Evolutionary conservation across 768 basidiomycete species (phyloP).

Genomic region (Psilocybe tampanensis): DNA sequence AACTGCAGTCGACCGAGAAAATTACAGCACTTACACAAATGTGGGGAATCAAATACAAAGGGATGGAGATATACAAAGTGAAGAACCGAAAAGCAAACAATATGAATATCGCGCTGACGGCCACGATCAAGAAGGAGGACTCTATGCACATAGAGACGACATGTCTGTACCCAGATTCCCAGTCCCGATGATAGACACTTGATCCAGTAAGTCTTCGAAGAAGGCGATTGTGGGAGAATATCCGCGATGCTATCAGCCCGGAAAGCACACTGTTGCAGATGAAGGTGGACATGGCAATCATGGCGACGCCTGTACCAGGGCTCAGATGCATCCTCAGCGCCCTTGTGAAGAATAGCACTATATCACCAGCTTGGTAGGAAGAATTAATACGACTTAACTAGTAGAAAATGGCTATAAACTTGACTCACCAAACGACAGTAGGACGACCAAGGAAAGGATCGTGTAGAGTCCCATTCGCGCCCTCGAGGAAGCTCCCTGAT

Average conservation of each 20-base stretch:
- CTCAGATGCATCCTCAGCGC: not conserved
- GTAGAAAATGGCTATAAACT: not conserved
- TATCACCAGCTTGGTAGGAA: not conserved
- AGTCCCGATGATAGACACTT: not conserved
- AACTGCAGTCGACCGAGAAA: not conserved
- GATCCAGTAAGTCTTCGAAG: not conserved
- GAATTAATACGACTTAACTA: not conserved
- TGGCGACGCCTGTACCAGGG: not conserved
- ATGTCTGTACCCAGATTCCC: not conserved
- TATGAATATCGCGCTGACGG: not conserved
- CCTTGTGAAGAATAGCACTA: not conserved
- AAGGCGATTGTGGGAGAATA: not conserved
- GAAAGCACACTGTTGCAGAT: not conserved
- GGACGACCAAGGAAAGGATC: not conserved
- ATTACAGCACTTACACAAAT: conserved; percentile 1
- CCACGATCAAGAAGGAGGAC: conserved; percentile 1
- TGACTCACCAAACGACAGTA: not conserved
- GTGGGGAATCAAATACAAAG: conserved; percentile 1
- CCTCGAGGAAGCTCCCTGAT: not conserved
- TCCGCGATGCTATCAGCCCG: not conserved
- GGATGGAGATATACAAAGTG: not conserved
- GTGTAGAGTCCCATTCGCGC: not conserved
- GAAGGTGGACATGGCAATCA: not conserved
- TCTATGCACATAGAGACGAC: conserved; percentile 5
- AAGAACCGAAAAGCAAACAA: not conserved